Evolutionary conservation across 2,329 filamentous ascomycete species (phyloP).

Genomic region (Colletotrichum spaethianum): DNA sequence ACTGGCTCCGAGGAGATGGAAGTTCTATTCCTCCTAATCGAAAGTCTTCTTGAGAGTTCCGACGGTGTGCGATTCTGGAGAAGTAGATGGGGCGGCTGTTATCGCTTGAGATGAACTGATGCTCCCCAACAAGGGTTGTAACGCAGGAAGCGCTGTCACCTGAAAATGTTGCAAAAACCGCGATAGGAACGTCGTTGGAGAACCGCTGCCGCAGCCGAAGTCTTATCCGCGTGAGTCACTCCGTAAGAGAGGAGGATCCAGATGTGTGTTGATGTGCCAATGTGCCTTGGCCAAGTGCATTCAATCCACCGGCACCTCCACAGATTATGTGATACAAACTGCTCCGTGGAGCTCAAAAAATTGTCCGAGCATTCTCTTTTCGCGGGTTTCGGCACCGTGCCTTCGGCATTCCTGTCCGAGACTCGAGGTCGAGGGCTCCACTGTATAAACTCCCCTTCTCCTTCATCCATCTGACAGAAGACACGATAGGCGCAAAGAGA

Average conservation of each 20-base stretch:
- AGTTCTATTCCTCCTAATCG: constrained; percentile 33
- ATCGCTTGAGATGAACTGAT: background rate
- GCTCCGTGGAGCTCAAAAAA: constrained; percentile 5
- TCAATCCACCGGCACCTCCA: constrained; percentile 6
- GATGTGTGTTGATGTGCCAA: background rate
- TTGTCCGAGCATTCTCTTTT: constrained; percentile 2
- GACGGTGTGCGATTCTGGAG: background rate
- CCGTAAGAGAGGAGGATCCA: background rate
- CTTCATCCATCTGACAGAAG: constrained; percentile 12
- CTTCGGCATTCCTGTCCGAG: constrained; percentile 35
- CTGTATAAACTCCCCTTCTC: constrained; percentile 35
- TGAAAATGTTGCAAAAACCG: background rate
- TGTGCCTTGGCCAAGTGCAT: constrained; percentile 7
- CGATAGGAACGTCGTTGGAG: background rate
- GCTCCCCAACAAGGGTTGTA: background rate
- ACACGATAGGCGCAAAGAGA: background rate
- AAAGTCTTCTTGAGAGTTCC: background rate
- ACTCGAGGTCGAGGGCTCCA: constrained; percentile 20
- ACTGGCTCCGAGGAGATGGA: constrained; percentile 33
- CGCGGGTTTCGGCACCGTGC: constrained; percentile 8
- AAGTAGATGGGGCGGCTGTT: background rate
- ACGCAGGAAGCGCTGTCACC: background rate
- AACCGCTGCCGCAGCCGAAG: background rate
- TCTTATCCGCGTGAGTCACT: background rate
- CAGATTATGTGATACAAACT: constrained; percentile 23